Evolutionary conservation across 176 grass and related monocot genomes (phyloP).

Genomic region (Carex littledalei): DNA sequence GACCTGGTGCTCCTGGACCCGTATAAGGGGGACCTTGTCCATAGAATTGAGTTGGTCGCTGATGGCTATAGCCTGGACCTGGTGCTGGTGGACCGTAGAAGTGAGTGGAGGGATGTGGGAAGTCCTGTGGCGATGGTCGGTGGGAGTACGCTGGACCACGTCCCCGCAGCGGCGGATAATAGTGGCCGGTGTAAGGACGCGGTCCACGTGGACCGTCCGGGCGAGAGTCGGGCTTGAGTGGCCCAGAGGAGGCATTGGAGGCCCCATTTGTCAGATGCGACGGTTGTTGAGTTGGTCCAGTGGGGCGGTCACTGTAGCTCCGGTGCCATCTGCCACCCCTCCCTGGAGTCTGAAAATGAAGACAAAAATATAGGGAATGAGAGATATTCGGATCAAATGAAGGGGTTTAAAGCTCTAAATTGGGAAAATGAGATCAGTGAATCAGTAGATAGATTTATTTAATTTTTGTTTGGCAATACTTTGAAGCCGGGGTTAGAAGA

Average conservation of each 20-base stretch:
- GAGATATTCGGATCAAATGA: not conserved
- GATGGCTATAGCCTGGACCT: no score
- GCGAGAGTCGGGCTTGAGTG: not conserved
- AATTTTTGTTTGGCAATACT: not conserved
- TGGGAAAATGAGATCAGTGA: not conserved
- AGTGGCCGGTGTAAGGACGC: not conserved
- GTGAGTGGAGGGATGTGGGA: not conserved
- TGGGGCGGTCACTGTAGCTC: not conserved
- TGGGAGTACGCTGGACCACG: conserved; percentile 3
- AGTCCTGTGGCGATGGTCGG: not conserved
- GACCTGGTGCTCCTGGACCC: no score
- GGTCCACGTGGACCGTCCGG: not conserved
- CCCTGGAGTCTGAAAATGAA: conserved; percentile 8
- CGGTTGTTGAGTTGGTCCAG: not conserved
- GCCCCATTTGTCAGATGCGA: not conserved
- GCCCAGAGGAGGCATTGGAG: not conserved
- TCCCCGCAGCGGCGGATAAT: not conserved
- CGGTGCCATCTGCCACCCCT: not conserved
- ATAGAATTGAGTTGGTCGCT: no score
- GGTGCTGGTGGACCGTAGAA: not conserved
- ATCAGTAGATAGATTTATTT: not conserved
- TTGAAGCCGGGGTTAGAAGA: not conserved
- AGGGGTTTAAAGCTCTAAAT: not conserved
- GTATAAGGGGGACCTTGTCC: no score
- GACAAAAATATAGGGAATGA: no score